These are phyloP conservation scores for Yamadazyma triangularis DNA, from an alignment of 1,139 yeast species.

Conservation along the genomic window DNA sequence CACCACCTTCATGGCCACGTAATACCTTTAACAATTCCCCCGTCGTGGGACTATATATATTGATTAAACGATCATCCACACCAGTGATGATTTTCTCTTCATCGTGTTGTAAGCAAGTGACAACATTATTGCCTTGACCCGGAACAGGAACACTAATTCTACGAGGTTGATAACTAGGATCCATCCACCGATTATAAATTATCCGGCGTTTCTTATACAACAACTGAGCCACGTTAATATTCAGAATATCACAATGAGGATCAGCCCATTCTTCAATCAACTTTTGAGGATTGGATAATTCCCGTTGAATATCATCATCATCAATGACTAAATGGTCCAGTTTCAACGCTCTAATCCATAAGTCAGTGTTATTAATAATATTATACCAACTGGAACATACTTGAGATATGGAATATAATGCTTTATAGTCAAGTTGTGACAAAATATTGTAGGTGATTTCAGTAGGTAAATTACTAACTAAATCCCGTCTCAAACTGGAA, in stretches of 20 bases:
- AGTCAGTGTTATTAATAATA: slow-evolving; percentile 52
- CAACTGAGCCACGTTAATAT: slow-evolving; percentile 41
- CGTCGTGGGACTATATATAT: slow-evolving; percentile 73
- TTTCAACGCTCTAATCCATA: slow-evolving; percentile 57
- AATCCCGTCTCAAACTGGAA: slow-evolving; percentile 65
- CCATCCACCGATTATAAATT: slow-evolving; percentile 80
- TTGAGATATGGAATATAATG: slow-evolving; percentile 57
- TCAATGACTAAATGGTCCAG: slow-evolving; percentile 46
- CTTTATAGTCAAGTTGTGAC: slow-evolving; percentile 56
- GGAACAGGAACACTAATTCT: slow-evolving; percentile 53
- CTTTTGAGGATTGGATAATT: slow-evolving; percentile 23
- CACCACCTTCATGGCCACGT: slow-evolving; percentile 94
- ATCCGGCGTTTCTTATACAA: slow-evolving; percentile 62
- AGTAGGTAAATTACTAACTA: slow-evolving; percentile 64
- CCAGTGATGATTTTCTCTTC: slow-evolving; percentile 90
- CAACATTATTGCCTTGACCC: slow-evolving; percentile 73
- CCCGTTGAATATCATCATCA: slow-evolving; percentile 30
- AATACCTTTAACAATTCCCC: slow-evolving; percentile 68
- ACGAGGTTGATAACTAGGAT: slow-evolving; percentile 65
- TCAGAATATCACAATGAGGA: slow-evolving; percentile 10
- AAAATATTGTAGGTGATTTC: slow-evolving; percentile 76
- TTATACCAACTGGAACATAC: slow-evolving; percentile 72
- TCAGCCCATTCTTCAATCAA: slow-evolving; percentile 32
- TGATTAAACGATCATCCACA: slow-evolving; percentile 80
- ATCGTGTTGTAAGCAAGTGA: slow-evolving; percentile 92